phyloP scores from a whole-genome alignment of 345 rosid species.

The Diplotaxis tenuifolia region DNA sequence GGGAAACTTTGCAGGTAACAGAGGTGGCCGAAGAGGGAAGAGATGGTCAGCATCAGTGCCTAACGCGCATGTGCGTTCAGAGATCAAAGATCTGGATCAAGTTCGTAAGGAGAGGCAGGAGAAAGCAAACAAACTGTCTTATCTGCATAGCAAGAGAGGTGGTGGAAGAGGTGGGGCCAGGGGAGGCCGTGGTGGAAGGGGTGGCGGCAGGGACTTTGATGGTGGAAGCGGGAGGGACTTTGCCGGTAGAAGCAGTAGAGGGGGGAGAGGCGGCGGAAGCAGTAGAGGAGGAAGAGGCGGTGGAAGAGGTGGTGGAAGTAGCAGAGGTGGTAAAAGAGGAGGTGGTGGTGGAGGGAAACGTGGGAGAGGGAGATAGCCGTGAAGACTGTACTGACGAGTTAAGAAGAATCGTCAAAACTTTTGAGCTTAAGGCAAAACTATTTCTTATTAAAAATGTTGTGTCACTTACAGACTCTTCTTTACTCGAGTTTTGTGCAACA shows the following conservation, averaged over 20 bases:
- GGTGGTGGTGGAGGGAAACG: slow-evolving; percentile 31
- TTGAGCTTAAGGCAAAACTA: slow-evolving; percentile 8
- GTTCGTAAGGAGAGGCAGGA: slow-evolving; percentile 85
- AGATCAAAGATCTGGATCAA: slow-evolving; percentile 82
- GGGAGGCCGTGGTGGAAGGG: slow-evolving; percentile 33
- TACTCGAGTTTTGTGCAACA: slow-evolving; percentile 18
- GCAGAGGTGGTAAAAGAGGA: slow-evolving; percentile 25
- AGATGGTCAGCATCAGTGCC: slow-evolving; percentile 47
- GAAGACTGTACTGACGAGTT: not conserved
- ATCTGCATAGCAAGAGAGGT: slow-evolving; percentile 57
- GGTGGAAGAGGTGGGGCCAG: slow-evolving; percentile 41
- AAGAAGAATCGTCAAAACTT: slow-evolving; percentile 1
- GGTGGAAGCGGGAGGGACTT: slow-evolving; percentile 35
- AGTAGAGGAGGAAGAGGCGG: slow-evolving; percentile 21
- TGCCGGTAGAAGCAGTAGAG: slow-evolving; percentile 39
- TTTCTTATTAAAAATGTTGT: not conserved
- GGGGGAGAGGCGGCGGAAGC: slow-evolving; percentile 33
- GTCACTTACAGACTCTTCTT: not conserved
- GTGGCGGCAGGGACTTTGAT: slow-evolving; percentile 17
- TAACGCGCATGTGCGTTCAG: slow-evolving; percentile 79
- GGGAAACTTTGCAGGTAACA: slow-evolving; percentile 13
- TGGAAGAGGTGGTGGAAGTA: slow-evolving; percentile 13
- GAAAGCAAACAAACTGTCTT: slow-evolving; percentile 57
- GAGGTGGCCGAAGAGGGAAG: slow-evolving; percentile 40
- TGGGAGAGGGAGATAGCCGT: slow-evolving; percentile 30